phyloP scores from a whole-genome alignment of 2,329 filamentous ascomycete species.

The Penicillium sp. region DNA sequence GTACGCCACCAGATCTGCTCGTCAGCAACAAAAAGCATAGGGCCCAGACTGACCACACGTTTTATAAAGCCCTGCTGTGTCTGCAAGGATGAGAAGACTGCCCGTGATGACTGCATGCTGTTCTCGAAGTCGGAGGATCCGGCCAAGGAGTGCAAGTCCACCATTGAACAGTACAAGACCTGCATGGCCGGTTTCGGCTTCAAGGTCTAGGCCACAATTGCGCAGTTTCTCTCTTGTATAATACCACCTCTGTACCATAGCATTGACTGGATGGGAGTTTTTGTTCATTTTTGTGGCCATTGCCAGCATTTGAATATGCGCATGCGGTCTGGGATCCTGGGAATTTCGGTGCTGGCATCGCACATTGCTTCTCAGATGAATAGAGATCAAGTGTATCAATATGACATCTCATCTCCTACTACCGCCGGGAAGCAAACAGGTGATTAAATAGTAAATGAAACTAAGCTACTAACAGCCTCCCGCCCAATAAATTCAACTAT shows the following conservation, averaged over 20 bases:
- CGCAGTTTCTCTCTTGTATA: constrained; percentile 8
- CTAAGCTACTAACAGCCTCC: constrained; percentile 9
- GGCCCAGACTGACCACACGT: constrained; percentile 2
- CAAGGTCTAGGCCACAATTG: constrained; percentile 49
- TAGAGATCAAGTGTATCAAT: constrained; percentile 9
- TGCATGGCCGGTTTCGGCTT: constrained; percentile 96
- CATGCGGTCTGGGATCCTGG: constrained; percentile 11
- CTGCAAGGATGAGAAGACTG: constrained; percentile 90
- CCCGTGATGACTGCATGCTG: constrained; percentile 97
- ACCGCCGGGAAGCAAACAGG: not conserved
- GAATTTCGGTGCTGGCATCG: constrained; percentile 2
- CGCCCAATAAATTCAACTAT: constrained; percentile 8
- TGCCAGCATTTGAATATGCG: constrained; percentile 6
- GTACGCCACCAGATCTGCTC: constrained; percentile 26
- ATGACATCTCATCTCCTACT: constrained; percentile 18
- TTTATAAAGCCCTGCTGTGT: constrained; percentile 81
- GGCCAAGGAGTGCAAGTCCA: constrained; percentile 71
- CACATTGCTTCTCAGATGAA: constrained; percentile 4
- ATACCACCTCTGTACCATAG: constrained; percentile 23
- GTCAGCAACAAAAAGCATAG: not conserved
- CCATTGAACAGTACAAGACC: constrained; percentile 79
- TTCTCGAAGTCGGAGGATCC: constrained; percentile 85
- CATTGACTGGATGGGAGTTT: constrained; percentile 21
- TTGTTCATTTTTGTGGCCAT: constrained; percentile 9
- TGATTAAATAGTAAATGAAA: not conserved